These are phyloP conservation scores for Lipomyces spencermartinsiae DNA, from an alignment of 805 yeast genomes.

Conservation along the genomic window DNA sequence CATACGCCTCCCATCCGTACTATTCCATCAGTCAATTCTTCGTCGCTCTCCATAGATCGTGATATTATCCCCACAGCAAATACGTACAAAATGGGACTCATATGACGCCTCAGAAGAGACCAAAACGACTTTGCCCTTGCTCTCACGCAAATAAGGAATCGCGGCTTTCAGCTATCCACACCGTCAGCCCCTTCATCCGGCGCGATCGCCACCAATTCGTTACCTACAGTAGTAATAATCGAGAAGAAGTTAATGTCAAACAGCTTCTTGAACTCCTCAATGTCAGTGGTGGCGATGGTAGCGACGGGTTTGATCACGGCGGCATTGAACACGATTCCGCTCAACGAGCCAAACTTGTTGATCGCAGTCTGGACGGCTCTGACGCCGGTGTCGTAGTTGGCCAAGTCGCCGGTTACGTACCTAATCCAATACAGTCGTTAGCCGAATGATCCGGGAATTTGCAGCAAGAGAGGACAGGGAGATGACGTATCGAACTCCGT, in stretches of 20 bases:
- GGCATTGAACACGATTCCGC: conserved; percentile 69
- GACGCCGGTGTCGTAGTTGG: conserved; percentile 48
- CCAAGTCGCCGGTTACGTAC: conserved; percentile 60
- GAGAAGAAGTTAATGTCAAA: conserved; percentile 84
- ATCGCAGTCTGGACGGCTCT: conserved; percentile 54
- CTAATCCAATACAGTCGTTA: conserved; percentile 21
- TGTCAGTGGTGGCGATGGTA: conserved; percentile 56
- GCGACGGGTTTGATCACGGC: conserved; percentile 81
- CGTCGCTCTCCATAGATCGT: background rate
- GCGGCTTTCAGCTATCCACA: conserved; percentile 45
- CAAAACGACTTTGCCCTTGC: conserved; percentile 68
- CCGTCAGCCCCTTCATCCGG: background rate
- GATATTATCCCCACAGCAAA: background rate
- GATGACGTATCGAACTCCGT: too few species aligned
- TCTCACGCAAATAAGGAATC: conserved; percentile 62
- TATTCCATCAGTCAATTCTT: conserved; percentile 30
- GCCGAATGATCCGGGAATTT: conserved; percentile 5
- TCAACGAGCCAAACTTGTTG: conserved; percentile 55
- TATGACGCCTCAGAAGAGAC: conserved; percentile 83
- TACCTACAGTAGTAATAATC: conserved; percentile 53
- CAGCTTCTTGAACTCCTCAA: conserved; percentile 63
- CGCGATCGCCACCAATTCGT: background rate
- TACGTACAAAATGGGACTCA: conserved; percentile 33
- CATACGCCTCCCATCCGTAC: conserved; percentile 90
- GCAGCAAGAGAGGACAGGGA: background rate